Evolutionary conservation across 805 yeast genomes (phyloP), one percentile per base, ranked within the genome.

Genomic region (Ogataea nitratoaversa): DNA sequence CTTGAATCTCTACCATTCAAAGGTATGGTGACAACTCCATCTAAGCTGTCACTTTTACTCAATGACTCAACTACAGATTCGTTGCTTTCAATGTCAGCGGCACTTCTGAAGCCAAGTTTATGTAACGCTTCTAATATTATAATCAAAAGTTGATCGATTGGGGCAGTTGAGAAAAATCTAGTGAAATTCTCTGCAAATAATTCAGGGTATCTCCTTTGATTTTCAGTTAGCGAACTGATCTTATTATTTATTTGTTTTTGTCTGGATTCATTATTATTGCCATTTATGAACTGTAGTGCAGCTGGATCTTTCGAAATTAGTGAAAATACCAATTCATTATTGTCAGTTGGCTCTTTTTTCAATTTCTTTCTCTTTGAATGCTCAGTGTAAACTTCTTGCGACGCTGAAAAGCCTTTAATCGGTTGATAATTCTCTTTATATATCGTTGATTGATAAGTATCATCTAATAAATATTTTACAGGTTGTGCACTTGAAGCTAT

Each of bases 271-370:
- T 20, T 33, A 18, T 41, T 41, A 14, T 32, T 51, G 4, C 53
- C 54, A 14, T 52, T 60, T 28, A 65, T 51, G 50, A 74, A 76
- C 49, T 76, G 82, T 14, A 74, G 41, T 4, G 68, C 59, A 1
- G 77, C 73, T 2, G 80, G 80, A 50, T 76, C 82, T 47, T 63
- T 63, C 0, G 77, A 59, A 18, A 76, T 66, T 27, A 71, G 42
- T 12, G 60, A 51, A 35, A 68, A 62, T 3, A 65, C 61, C 25
- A 52, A 46, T 25, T 69, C 66, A 25, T 62, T 62, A 12, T 16
- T 32, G 16, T 60, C 65, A 25, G 48, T 58, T 12, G 50, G 34
- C 2, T 50, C 55, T 6, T 49, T 39, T 20, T 59, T 60, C 34
- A 59, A 38, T 28, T 62, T 52, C 35, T 57, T 56, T 29, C 67